Evolutionary conservation across 1,139 yeast genomes (phyloP).

Genomic region (Lodderomyces margitis): DNA sequence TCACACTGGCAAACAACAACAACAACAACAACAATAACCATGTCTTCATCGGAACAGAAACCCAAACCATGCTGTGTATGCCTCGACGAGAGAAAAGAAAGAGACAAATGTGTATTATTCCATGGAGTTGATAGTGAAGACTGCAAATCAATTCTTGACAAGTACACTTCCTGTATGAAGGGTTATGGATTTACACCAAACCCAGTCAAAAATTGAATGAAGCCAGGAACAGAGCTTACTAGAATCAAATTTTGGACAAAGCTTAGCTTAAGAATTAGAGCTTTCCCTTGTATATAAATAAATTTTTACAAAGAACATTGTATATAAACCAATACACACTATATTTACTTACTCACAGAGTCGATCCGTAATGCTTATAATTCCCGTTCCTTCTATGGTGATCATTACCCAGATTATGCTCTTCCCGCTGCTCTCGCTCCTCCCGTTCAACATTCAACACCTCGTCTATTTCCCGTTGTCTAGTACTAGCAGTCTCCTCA

Average conservation of each 20-base stretch:
- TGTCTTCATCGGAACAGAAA: slow-evolving; percentile 28
- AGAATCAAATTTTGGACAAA: too few species aligned
- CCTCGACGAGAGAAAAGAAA: slow-evolving; percentile 71
- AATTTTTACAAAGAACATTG: neutral
- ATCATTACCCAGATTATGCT: neutral
- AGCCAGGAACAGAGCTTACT: neutral
- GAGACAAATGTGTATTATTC: slow-evolving; percentile 84
- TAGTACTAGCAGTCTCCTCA: slow-evolving; percentile 18
- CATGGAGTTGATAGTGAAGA: slow-evolving; percentile 84
- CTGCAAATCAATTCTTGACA: slow-evolving; percentile 67
- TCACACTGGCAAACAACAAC: too few species aligned
- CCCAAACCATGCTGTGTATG: slow-evolving; percentile 98
- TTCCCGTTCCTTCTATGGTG: neutral
- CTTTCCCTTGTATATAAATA: slow-evolving; percentile 8
- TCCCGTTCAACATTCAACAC: slow-evolving; percentile 7
- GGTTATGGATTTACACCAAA: slow-evolving; percentile 67
- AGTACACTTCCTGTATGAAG: slow-evolving; percentile 87
- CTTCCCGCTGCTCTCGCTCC: neutral
- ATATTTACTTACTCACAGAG: neutral
- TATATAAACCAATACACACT: neutral
- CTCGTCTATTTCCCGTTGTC: slow-evolving; percentile 15
- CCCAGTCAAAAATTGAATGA: slow-evolving; percentile 23
- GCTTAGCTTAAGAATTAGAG: too few species aligned
- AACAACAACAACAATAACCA: neutral
- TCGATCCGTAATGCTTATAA: neutral